These are phyloP conservation scores for Vitis vinifera DNA, from an alignment of 164 flowering plant species.

Conservation along the genomic window ASM3070453v1 NC_081820.1:27387001-27387500, in stretches of 20 bases:
- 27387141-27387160: not conserved
- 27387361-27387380: not conserved
- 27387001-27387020: conserved; percentile 96
- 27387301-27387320: conserved; percentile 93
- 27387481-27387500: no score
- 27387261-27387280: conserved; percentile 51
- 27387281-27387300: conserved; percentile 90
- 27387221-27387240: conserved; percentile 93
- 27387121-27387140: conserved; percentile 14
- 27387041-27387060: conserved; percentile 99
- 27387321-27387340: conserved; percentile 51
- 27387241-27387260: conserved; percentile 90
- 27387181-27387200: conserved; percentile 44
- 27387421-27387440: no score
- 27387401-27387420: no score
- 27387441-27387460: no score
- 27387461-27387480: no score
- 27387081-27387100: conserved; percentile 99
- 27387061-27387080: conserved; percentile 93
- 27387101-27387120: conserved; percentile 87
- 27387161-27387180: not conserved
- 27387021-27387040: conserved; percentile 86
- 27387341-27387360: not conserved
- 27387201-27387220: conserved; percentile 90
- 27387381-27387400: no score